Evolutionary conservation across 2,329 filamentous ascomycete genomes (phyloP).

Genomic region (Lecanicillium sp.): DNA sequence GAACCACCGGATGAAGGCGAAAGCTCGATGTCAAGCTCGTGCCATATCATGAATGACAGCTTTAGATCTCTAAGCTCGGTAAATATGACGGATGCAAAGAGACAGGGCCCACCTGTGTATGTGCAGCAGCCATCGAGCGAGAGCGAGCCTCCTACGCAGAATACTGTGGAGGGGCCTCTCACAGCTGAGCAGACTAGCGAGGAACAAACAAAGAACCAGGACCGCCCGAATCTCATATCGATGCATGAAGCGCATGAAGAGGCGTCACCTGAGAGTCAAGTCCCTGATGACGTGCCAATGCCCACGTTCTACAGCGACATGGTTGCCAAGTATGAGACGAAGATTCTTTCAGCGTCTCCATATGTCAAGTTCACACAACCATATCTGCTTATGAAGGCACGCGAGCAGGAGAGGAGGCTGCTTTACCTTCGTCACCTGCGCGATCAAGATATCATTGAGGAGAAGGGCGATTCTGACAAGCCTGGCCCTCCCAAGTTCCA

Average conservation of each 20-base stretch:
- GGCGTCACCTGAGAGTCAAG: slow-evolving; percentile 42
- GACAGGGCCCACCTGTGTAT: slow-evolving; percentile 22
- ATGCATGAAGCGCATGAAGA: slow-evolving; percentile 38
- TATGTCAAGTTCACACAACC: slow-evolving; percentile 95
- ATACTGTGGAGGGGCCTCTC: slow-evolving; percentile 19
- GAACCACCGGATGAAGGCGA: slow-evolving; percentile 63
- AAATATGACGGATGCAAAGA: slow-evolving; percentile 18
- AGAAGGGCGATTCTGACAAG: slow-evolving; percentile 52
- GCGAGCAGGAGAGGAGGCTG: slow-evolving; percentile 81
- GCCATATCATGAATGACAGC: slow-evolving; percentile 32
- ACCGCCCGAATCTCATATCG: slow-evolving; percentile 21
- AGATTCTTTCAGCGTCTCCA: slow-evolving; percentile 87
- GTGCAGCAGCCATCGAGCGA: slow-evolving; percentile 28
- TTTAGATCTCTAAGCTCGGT: slow-evolving; percentile 24
- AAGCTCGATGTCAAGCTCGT: slow-evolving; percentile 29
- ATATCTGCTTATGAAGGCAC: slow-evolving; percentile 83
- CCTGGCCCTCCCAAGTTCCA: slow-evolving; percentile 67
- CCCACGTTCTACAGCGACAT: slow-evolving; percentile 93
- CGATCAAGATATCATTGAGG: slow-evolving; percentile 62
- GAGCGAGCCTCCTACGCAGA: slow-evolving; percentile 28
- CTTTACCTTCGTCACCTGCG: slow-evolving; percentile 75
- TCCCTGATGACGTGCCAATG: slow-evolving; percentile 73
- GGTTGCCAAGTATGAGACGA: slow-evolving; percentile 87
- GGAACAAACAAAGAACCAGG: slow-evolving; percentile 14
- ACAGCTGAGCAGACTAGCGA: slow-evolving; percentile 17